Base-by-base conservation (phyloP, 2,329 filamentous ascomycete genomes). In the Microthyrium microscopicum region DNA sequence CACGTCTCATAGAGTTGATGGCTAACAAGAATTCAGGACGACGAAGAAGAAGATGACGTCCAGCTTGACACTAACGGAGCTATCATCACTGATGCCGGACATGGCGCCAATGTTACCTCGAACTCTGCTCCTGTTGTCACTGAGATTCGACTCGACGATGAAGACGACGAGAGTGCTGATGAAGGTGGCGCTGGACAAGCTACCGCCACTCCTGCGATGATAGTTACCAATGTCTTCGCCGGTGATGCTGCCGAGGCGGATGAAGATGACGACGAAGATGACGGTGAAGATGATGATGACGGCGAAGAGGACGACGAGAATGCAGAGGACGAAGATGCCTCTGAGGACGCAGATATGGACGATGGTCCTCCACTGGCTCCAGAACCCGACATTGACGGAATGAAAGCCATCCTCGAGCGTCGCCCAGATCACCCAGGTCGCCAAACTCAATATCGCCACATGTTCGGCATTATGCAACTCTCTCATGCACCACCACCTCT, bases 381-480 rank as follows among this genome's bases (percentile, higher is more conserved):
- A 16, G 22, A 25, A 26, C 22, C 15, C 24, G 12, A 17, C 18
- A 19, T 15, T 26, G 34, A n/a, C n/a, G n/a, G n/a, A n/a, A n/a
- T n/a, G n/a, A n/a, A n/a, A n/a, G n/a, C n/a, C n/a, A n/a, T n/a
- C n/a, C n/a, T n/a, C 22, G 22, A 9, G 9, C 22, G 13, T 25
- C 22, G 22, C n/a, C n/a, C n/a, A n/a, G n/a, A n/a, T n/a, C n/a
- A n/a, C n/a, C n/a, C n/a, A n/a, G n/a, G 35, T 17, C 35, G 35
- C 29, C 7, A 29, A 8, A 37, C 35, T 22, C 32, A 37, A 25
- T 37, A 37, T 16, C 35, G 30, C 22, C 35, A 37, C 25, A 37
- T 37, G 29, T 15, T 37, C 15, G 16, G 13, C 16, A 34, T 29
- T 11, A 27, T 37, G 15, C n/a, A 37, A 25, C 17, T 35, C 16